Evolutionary conservation across 192 early-diverging fungal species (phyloP).

Genomic region (Rhizophagus clarus): DNA sequence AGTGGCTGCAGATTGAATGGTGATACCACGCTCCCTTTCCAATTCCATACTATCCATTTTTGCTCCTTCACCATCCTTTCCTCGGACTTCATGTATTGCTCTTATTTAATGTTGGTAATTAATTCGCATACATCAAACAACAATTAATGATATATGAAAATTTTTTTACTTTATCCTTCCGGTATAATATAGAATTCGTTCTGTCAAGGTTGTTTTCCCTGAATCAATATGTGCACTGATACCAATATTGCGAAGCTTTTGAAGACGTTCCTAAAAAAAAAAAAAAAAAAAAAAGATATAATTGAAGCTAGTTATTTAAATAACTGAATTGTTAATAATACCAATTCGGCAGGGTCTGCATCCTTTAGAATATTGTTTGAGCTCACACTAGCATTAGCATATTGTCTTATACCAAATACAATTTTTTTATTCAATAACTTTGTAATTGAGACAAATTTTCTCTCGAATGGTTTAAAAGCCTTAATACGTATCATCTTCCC

Average conservation of each 20-base stretch:
- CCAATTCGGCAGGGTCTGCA: neutral
- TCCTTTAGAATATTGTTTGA: neutral
- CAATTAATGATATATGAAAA: neutral
- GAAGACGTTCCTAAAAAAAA: slow-evolving; percentile 53
- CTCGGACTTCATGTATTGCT: slow-evolving; percentile 83
- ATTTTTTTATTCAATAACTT: neutral
- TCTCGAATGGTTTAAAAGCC: neutral
- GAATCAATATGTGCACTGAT: slow-evolving; percentile 90
- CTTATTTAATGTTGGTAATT: neutral
- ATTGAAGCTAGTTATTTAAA: neutral
- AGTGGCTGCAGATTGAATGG: slow-evolving; percentile 87
- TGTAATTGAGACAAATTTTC: neutral
- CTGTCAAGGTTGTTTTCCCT: slow-evolving; percentile 85
- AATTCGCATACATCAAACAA: neutral
- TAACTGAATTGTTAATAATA: neutral
- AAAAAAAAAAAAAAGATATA: no score
- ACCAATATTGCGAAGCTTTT: slow-evolving; percentile 80
- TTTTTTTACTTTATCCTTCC: slow-evolving; percentile 76
- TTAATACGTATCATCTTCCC: neutral
- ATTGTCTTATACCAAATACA: neutral
- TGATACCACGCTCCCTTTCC: slow-evolving; percentile 93
- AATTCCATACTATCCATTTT: slow-evolving; percentile 99
- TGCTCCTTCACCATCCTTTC: slow-evolving; percentile 88
- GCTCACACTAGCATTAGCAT: neutral
- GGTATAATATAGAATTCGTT: slow-evolving; percentile 83